Conservation (phyloP, 2,329 filamentous ascomycete genomes). For the Cladosporium sp. region DNA sequence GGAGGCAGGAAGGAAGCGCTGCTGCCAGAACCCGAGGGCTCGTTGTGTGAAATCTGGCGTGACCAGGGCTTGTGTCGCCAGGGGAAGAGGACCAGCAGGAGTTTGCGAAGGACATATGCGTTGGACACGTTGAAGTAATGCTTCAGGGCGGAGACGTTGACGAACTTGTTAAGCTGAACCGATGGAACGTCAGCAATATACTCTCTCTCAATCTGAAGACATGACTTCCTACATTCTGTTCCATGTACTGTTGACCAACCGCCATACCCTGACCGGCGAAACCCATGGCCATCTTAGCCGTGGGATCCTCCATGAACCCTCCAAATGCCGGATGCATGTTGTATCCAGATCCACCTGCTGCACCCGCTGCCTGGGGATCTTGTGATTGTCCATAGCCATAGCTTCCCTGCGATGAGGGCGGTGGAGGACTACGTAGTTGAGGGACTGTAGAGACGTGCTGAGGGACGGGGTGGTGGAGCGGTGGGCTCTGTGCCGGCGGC, state of each 20-base stretch:
- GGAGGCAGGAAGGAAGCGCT: slow-evolving; percentile 77
- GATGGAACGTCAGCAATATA: slow-evolving; percentile 8
- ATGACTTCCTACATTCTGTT: slow-evolving; percentile 69
- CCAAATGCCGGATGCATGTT: slow-evolving; percentile 63
- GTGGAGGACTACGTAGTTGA: slow-evolving; percentile 89
- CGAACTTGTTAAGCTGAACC: slow-evolving; percentile 67
- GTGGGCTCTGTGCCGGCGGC: slow-evolving; percentile 71
- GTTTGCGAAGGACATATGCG: slow-evolving; percentile 89
- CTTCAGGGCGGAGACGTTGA: slow-evolving; percentile 89
- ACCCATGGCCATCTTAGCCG: slow-evolving; percentile 90
- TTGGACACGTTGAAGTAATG: slow-evolving; percentile 99
- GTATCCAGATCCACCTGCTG: slow-evolving; percentile 18
- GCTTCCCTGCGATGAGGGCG: slow-evolving; percentile 62
- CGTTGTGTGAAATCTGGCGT: slow-evolving; percentile 71
- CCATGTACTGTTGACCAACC: slow-evolving; percentile 89
- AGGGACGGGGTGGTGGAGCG: slow-evolving; percentile 92
- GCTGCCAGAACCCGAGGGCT: slow-evolving; percentile 50
- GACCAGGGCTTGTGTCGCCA: slow-evolving; percentile 99
- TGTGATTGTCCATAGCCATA: slow-evolving; percentile 60
- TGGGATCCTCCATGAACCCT: slow-evolving; percentile 92
- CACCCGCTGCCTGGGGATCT: slow-evolving; percentile 22
- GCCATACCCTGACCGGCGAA: slow-evolving; percentile 71
- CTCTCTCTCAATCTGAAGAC: not conserved
- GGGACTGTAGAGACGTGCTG: slow-evolving; percentile 98
- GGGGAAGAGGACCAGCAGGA: slow-evolving; percentile 89